Conservation (phyloP, 1,284 basidiomycete species). For the Schizophyllum amplum region DNA sequence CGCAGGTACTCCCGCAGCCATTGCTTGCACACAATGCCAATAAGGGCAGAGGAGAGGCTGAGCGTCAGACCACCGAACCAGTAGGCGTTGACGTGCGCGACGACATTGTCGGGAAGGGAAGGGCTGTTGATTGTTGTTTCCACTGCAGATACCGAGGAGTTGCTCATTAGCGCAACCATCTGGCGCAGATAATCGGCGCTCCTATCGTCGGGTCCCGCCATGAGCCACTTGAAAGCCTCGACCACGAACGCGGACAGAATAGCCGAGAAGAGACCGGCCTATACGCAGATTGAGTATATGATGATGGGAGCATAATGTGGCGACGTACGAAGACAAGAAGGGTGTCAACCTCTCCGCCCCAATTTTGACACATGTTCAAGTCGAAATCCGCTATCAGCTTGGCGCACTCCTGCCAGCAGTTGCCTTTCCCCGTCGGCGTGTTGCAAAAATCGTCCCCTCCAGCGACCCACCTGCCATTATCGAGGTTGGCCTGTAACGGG, state of each 20-base stretch:
- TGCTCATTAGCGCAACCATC: no score
- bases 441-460: no score
- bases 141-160: no score
- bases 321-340: not conserved
- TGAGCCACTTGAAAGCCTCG: constrained; percentile 4
- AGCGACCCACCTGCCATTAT: no score
- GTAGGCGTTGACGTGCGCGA: not conserved
- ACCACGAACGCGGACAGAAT: constrained; percentile 3
- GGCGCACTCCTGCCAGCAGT: not conserved
- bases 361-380: not conserved
- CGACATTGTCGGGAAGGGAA: not conserved
- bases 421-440: no score
- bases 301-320: no score
- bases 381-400: not conserved
- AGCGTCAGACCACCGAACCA: constrained; percentile 21
- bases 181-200: no score
- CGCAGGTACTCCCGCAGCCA: constrained; percentile 19
- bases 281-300: not conserved
- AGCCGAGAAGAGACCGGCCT: constrained; percentile 4
- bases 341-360: not conserved
- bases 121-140: not conserved
- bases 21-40: constrained; percentile 20
- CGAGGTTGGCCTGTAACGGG: no score
- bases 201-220: not conserved
- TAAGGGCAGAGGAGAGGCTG: constrained; percentile 16